Conservation (phyloP, 192 early-diverging fungal genomes). For the Paraglomus occultum region DNA sequence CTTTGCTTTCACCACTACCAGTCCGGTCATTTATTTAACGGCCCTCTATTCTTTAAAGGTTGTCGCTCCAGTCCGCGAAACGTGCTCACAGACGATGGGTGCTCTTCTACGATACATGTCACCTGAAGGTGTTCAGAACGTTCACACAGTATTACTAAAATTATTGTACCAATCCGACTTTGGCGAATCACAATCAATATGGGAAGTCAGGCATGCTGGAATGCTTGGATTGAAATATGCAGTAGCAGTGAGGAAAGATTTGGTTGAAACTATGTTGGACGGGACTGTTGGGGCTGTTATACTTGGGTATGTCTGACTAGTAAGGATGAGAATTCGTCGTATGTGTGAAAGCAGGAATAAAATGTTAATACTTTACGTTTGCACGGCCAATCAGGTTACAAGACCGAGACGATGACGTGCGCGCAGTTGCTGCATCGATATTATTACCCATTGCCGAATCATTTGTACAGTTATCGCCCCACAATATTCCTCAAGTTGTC, state of each 20-base stretch:
- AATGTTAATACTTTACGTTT: no score
- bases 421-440: slow-evolving; percentile 87
- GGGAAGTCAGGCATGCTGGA: slow-evolving; percentile 93
- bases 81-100: slow-evolving; percentile 80
- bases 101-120: slow-evolving; percentile 67
- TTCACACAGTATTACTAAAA: slow-evolving; percentile 66
- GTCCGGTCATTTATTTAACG: not conserved
- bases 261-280: slow-evolving; percentile 72
- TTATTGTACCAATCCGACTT: slow-evolving; percentile 62
- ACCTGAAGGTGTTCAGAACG: slow-evolving; percentile 54
- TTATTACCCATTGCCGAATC: slow-evolving; percentile 83
- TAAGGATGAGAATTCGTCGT: no score
- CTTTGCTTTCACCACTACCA: not conserved
- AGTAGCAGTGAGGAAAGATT: slow-evolving; percentile 85
- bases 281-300: slow-evolving; percentile 81
- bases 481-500: slow-evolving; percentile 73
- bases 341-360: no score
- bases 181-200: slow-evolving; percentile 52
- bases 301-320: slow-evolving; percentile 48
- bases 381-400: slow-evolving; percentile 41
- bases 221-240: slow-evolving; percentile 92
- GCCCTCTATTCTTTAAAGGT: slow-evolving; percentile 43
- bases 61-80: slow-evolving; percentile 94
- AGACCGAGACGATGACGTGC: slow-evolving; percentile 92
- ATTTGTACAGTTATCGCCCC: slow-evolving; percentile 65